Evolutionary conservation across 2,329 filamentous ascomycete genomes (phyloP), one percentile per base, ranked within the genome.

Genomic region (Hypocrella siamensis): DNA sequence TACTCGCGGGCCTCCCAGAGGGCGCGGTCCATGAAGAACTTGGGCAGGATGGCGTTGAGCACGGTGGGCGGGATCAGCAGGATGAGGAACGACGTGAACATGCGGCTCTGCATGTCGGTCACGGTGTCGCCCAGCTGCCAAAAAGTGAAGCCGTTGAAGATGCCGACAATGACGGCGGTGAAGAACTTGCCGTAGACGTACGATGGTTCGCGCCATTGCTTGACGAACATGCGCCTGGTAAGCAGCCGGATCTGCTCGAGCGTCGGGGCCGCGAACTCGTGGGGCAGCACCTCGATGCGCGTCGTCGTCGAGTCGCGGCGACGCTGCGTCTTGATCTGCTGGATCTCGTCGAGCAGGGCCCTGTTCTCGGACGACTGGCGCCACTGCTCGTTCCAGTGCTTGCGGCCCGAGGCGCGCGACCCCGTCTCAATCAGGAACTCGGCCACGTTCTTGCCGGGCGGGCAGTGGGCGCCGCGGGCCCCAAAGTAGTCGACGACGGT

Each of bases 71-170:
- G 75, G 32, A 84, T 61, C 7, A 78, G 52, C 31, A 78, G 63
- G 38, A 76, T 67, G 16, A 81, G 43, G 34, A 80, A 82, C 32
- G 58, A 54, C 0, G 78, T 79, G 61, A 88, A 86, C 68, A 85
- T 76, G 42, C 79, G 69, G 53, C 81, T 74, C 47, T 85, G 78
- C 65, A 85, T 74, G 43, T 79, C 77, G 11, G 67, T 63, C 30
- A 79, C 60, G 0, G 62, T 66, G 49, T 75, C 61, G 3, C 74
- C 75, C 3, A 83, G 65, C 42, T 75, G 60, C 61, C 67, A 84
- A 57, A 83, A 85, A 4, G 79, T 83, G 54, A 83, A 84, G 16
- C 77, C 78, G 54, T 82, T 83, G 63, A 85, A 82, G 49, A 84
- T 72, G 12, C 76, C 79, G 28, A 80, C 63, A 38, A 83, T 66